Percentiles rank a stretch among this genome's conserved stretches.
Conservation (phyloP, 345 rosid genomes). For the Bruguiera parviflora region DNA sequence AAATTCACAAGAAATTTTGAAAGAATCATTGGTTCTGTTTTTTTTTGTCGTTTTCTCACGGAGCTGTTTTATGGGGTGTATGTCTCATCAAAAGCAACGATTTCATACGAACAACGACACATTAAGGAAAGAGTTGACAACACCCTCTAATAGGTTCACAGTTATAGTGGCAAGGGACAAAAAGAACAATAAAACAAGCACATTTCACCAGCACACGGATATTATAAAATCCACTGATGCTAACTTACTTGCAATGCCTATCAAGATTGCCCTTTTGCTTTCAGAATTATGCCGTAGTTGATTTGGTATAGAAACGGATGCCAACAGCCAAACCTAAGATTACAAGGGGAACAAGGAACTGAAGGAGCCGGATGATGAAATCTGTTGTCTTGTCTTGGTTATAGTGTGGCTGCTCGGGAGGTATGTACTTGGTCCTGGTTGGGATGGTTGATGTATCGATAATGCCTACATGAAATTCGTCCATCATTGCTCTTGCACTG, state of each 20-base stretch:
- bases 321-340: conserved; percentile 88
- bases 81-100: too few relatives aligned
- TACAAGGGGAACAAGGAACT: conserved; percentile 82
- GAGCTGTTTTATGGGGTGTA: too few relatives aligned
- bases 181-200: not conserved
- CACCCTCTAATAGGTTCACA: too few relatives aligned
- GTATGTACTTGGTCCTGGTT: conserved; percentile 41
- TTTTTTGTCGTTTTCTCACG: too few relatives aligned
- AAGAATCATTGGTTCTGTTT: too few relatives aligned
- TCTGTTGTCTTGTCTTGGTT: conserved; percentile 74
- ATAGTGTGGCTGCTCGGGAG: conserved; percentile 62
- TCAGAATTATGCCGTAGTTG: conserved; percentile 5
- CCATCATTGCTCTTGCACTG: conserved; percentile 79
- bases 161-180: too few relatives aligned
- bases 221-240: not conserved
- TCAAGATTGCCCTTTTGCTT: not conserved
- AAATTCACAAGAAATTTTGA: too few relatives aligned
- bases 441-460: conserved; percentile 68
- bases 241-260: conserved; percentile 8
- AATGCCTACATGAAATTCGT: conserved; percentile 70
- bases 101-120: not conserved
- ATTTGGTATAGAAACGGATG: conserved; percentile 65
- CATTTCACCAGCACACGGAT: not conserved
- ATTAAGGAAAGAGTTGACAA: not conserved
- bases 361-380: conserved; percentile 66